Percentiles rank a stretch among this genome's conserved stretches.
Conservation (phyloP, 163 green algal genomes). For the Scenedesmus sp. region DNA sequence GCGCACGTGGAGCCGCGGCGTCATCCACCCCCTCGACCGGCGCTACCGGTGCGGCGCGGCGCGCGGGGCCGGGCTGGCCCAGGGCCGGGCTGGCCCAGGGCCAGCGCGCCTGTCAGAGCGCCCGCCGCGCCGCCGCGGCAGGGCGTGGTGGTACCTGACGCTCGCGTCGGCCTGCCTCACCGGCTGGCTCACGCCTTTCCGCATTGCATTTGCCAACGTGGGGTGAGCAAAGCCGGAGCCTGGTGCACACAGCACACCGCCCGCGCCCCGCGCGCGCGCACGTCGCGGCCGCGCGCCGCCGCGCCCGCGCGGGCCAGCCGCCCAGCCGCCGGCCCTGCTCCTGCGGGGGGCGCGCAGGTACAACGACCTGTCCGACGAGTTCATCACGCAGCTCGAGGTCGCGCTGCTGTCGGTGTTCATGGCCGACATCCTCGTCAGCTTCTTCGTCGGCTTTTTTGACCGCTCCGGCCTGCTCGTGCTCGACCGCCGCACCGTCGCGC, state of each 20-base stretch:
- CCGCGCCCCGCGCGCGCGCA: neutral
- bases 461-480: conserved; percentile 25
- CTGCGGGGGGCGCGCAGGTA: neutral
- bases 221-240: neutral
- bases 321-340: neutral
- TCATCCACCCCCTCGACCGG: conserved; percentile 36
- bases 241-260: neutral
- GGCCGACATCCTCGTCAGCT: conserved; percentile 29
- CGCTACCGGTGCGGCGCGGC: too few relatives aligned
- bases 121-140: too few relatives aligned
- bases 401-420: conserved; percentile 16
- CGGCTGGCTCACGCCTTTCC: conserved; percentile 26
- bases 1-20: neutral
- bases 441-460: conserved; percentile 40
- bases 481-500: neutral
- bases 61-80: too few relatives aligned
- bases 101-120: too few relatives aligned
- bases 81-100: too few relatives aligned
- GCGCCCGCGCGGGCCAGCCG: neutral
- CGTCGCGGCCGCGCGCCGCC: neutral
- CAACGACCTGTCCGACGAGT: neutral
- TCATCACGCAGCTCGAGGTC: conserved; percentile 13
- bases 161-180: conserved; percentile 16
- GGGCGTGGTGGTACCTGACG: conserved; percentile 21
- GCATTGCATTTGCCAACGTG: conserved; percentile 11